phyloP scores from a whole-genome alignment of 2,329 filamentous ascomycete species.

The Fusarium verticillioides region DNA sequence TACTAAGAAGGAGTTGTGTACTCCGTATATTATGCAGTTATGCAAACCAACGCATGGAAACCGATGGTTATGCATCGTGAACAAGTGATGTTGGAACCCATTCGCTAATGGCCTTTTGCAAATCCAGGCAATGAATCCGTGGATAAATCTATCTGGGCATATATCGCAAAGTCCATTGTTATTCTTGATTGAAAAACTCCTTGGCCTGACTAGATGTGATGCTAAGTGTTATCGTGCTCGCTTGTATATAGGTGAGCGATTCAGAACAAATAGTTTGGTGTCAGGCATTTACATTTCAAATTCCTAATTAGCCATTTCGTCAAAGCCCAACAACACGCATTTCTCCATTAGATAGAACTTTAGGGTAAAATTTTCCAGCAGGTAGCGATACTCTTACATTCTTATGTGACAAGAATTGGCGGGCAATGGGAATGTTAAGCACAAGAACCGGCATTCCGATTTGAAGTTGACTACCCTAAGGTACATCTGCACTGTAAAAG shows the following conservation, averaged over 20 bases:
- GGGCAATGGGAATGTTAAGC: rapidly evolving
- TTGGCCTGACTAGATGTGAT: rapidly evolving
- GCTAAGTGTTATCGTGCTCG: rapidly evolving
- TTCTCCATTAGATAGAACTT: too few relatives aligned
- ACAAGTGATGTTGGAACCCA: neutral
- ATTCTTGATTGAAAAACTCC: rapidly evolving
- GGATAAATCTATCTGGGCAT: too few relatives aligned
- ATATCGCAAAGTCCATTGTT: too few relatives aligned
- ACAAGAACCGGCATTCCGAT: too few relatives aligned
- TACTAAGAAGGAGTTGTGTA: neutral
- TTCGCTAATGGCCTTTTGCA: too few relatives aligned
- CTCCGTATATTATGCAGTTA: neutral
- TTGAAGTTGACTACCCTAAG: neutral
- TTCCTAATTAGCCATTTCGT: too few relatives aligned
- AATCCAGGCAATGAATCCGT: neutral
- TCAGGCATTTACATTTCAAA: rapidly evolving
- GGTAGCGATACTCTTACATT: rapidly evolving
- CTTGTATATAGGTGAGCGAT: rapidly evolving
- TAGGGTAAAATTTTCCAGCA: too few relatives aligned
- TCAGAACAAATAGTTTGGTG: rapidly evolving
- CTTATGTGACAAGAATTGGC: neutral
- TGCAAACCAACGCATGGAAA: rapidly evolving
- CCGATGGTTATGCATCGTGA: neutral
- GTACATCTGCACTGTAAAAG: neutral
- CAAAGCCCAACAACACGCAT: too few relatives aligned